Base-by-base conservation (phyloP, 2,329 filamentous ascomycete species). In the Raffaelea albimanens region DNA sequence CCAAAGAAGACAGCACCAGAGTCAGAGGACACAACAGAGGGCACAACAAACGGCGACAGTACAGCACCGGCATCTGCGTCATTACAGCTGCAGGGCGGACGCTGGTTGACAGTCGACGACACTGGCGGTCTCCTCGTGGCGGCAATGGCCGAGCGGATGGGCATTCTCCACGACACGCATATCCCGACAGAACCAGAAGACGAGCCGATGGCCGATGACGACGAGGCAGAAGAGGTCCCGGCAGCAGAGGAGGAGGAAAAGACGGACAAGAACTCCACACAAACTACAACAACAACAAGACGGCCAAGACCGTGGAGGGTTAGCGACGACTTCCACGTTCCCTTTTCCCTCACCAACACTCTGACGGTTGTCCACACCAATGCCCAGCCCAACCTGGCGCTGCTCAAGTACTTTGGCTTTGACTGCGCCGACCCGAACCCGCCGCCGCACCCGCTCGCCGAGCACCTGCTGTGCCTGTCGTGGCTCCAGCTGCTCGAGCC, bases 401-500 rank as follows among this genome's bases (percentile, higher is more conserved):
- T 93, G 43, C 76, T 98, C 19, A 87, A 87, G 61, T 94, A 95
- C 71, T 97, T 95, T 67, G 80, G 81, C 63, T 97, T 83, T 67
- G 88, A 95, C 65, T 70, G 75, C 55, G 76, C 77, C 50, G 80
- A 79, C 52, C 80, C 82, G 40, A 75, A 74, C 54, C 76, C 72
- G 46, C 71, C 76, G 14, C 71, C 80, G 21, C 93, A 97, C 61
- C 91, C 93, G 1, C 78, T 98, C 11, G 77, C 84, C 63, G 83
- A 78, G 16, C 83, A 93, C 61, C 78, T 98, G 45, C 83, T 91
- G 58, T 80, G 84, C 5, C 71, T 97, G 25, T 91, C 87, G 23
- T 98, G 91, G 90, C 77, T 98, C 2, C 91, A 97, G 65, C 78
- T 98, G 5, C 69, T 96, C 16, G 75, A 85, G 21, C 93, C 93